Conservation (phyloP, 768 basidiomycete species). For the Lactarius sanguifluus region DNA sequence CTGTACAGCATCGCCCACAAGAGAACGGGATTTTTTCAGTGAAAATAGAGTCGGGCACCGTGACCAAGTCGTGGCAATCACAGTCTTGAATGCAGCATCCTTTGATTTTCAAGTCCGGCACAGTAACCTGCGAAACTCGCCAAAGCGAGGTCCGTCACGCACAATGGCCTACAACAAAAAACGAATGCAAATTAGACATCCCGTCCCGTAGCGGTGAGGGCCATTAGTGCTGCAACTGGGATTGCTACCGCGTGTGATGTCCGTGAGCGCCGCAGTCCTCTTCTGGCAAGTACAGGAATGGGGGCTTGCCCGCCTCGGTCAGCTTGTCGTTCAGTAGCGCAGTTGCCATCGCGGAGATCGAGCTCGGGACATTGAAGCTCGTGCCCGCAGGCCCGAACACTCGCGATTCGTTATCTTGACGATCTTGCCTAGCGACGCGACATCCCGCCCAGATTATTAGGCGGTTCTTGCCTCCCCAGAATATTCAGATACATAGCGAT, state of each 20-base stretch:
- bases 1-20: not conserved
- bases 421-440: constrained; percentile 42
- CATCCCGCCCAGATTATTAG: constrained; percentile 42
- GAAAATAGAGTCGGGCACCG: too few species aligned
- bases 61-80: not conserved
- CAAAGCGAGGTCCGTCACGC: not conserved
- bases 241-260: constrained; percentile 36
- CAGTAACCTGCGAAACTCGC: not conserved
- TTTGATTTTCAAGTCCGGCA: not conserved
- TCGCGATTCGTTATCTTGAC: constrained; percentile 34
- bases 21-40: not conserved
- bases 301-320: constrained; percentile 32
- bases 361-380: constrained; percentile 34
- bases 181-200: not conserved
- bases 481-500: constrained; percentile 40
- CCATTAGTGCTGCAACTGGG: constrained; percentile 18
- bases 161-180: not conserved
- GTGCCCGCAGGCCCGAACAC: constrained; percentile 34
- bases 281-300: constrained; percentile 35
- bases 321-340: constrained; percentile 39
- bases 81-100: not conserved
- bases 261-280: constrained; percentile 34
- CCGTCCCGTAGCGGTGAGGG: constrained; percentile 13
- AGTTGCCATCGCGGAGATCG: constrained; percentile 38
- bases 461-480: constrained; percentile 35